Conservation (phyloP, 2,329 filamentous ascomycete species). For the Ascosphaera acerosa region DNA sequence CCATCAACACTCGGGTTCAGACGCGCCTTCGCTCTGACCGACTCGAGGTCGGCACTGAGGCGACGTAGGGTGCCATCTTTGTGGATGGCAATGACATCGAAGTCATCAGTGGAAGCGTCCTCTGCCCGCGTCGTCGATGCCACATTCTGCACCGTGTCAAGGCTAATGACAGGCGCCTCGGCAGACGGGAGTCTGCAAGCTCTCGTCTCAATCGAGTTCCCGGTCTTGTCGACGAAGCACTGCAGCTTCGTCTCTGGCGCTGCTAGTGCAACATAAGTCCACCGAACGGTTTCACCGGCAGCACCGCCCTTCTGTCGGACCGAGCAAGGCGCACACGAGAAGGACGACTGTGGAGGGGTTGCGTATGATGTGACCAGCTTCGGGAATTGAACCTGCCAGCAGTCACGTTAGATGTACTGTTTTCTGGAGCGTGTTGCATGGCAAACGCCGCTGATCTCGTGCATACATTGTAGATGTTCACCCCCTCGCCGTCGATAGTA, state of each 20-base stretch:
- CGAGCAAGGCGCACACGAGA: conserved; percentile 32
- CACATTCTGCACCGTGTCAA: conserved; percentile 18
- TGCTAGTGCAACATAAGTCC: conserved; percentile 29
- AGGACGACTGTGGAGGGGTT: conserved; percentile 31
- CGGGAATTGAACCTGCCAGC: conserved; percentile 30
- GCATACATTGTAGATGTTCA: conserved; percentile 36
- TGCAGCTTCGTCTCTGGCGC: conserved; percentile 26
- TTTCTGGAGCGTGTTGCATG: too few species aligned
- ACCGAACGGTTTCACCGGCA: conserved; percentile 22
- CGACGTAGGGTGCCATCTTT: conserved; percentile 19
- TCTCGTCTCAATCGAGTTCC: conserved; percentile 15
- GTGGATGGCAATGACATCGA: conserved; percentile 19
- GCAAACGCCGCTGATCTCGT: not conserved
- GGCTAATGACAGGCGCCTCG: conserved; percentile 14
- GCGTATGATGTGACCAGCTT: conserved; percentile 35
- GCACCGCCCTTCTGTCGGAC: conserved; percentile 26
- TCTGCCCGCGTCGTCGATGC: conserved; percentile 8
- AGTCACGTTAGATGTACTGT: conserved; percentile 1
- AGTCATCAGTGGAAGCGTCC: conserved; percentile 10
- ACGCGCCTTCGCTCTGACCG: too few species aligned
- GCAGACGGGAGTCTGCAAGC: conserved; percentile 16
- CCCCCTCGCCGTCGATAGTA: conserved; percentile 32
- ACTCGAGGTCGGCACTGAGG: conserved; percentile 16
- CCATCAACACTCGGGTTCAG: conserved; percentile 13
- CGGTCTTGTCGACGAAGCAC: conserved; percentile 27